A percentile compares a stretch with the other conserved stretches of the same genome.
These are phyloP conservation scores for Paecilomyces sp. DNA, from an alignment of 2,329 filamentous ascomycete species.

Conservation along the genomic window DNA sequence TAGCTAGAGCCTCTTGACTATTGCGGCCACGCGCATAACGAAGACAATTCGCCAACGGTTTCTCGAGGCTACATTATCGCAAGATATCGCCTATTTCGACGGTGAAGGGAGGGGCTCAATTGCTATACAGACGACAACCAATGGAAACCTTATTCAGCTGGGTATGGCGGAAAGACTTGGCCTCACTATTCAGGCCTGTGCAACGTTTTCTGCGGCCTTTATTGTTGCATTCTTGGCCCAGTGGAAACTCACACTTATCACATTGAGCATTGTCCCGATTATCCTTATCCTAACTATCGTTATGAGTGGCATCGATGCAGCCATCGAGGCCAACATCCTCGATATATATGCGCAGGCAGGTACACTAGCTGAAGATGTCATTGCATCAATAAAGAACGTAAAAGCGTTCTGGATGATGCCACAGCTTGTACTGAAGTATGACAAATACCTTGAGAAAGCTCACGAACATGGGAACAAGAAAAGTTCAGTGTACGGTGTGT, in stretches of 20 bases:
- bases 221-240: conserved; percentile 15
- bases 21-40: neutral
- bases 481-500: conserved; percentile 9
- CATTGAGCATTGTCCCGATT: conserved; percentile 11
- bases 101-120: conserved; percentile 17
- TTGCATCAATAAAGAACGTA: conserved; percentile 11
- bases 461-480: conserved; percentile 11
- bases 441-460: conserved; percentile 11
- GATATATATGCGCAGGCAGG: conserved; percentile 12
- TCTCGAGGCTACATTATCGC: conserved; percentile 15
- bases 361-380: conserved; percentile 13
- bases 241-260: conserved; percentile 18
- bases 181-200: conserved; percentile 10
- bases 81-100: conserved; percentile 25
- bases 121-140: conserved; percentile 22
- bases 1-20: neutral
- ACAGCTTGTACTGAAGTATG: conserved; percentile 10
- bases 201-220: conserved; percentile 15
- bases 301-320: conserved; percentile 10
- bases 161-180: conserved; percentile 17
- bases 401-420: conserved; percentile 16
- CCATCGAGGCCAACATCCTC: conserved; percentile 13
- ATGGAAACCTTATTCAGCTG: conserved; percentile 15
- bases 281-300: conserved; percentile 9
- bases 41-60: neutral